A percentile compares a stretch with the other conserved stretches of the same genome.
Conservation (phyloP, 495 filamentous ascomycete species). For the Neurospora sp. region DNA sequence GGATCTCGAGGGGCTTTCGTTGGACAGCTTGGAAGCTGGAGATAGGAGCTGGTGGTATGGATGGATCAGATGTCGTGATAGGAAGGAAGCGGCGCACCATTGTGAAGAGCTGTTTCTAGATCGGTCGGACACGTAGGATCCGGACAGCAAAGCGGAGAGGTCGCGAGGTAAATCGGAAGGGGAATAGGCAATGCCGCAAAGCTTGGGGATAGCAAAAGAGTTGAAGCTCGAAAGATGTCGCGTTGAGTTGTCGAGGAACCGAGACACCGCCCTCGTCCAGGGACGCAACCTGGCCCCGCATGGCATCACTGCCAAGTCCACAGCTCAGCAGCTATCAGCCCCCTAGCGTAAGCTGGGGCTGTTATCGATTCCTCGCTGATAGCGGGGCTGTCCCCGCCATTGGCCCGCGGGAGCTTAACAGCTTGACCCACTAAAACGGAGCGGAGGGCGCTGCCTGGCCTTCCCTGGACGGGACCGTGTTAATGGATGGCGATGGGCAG, state of each 20-base stretch:
- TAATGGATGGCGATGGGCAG: not conserved
- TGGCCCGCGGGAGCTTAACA: not conserved
- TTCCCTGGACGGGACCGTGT: not conserved
- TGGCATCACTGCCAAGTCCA: not conserved
- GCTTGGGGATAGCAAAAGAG: not conserved
- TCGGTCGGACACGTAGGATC: not conserved
- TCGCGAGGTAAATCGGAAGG: not conserved
- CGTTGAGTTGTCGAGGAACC: constrained; percentile 1
- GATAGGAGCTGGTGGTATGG: not conserved
- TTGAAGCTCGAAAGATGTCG: not conserved
- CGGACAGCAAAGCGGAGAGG: not conserved
- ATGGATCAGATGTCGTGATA: not conserved
- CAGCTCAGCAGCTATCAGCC: not conserved
- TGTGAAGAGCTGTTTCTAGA: not conserved
- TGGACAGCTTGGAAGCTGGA: not conserved
- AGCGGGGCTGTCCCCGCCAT: not conserved
- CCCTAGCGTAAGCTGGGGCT: not conserved
- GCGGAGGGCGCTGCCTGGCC: not conserved
- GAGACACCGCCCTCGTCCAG: not conserved
- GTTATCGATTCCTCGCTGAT: not conserved
- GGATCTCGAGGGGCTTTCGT: not conserved
- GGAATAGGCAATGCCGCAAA: not conserved
- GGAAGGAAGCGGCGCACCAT: not conserved
- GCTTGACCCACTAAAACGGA: not conserved
- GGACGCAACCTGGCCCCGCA: not conserved